Percentiles rank a stretch among this genome's conserved stretches.
phyloP scores from a whole-genome alignment of 164 flowering plant species.

The Stephania yunnanensis region DNA sequence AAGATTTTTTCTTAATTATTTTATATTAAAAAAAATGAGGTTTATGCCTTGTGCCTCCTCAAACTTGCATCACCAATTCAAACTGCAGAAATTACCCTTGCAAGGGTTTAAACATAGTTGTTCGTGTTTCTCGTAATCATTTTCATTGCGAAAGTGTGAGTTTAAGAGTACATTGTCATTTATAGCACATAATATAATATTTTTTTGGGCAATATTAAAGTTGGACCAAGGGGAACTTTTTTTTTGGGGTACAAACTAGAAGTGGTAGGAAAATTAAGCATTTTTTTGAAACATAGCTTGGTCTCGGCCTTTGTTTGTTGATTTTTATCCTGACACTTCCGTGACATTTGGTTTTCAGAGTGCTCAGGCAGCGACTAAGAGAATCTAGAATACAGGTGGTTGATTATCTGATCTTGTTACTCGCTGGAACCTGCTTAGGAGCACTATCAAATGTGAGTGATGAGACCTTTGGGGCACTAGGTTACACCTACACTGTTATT shows the following conservation, averaged over 20 bases:
- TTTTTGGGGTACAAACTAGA: background rate
- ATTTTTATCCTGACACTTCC: background rate
- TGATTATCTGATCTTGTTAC: constrained; percentile 70
- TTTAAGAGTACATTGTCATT: background rate
- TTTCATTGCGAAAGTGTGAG: background rate
- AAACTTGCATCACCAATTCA: too few species aligned
- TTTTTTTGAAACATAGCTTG: background rate
- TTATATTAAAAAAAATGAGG: too few species aligned
- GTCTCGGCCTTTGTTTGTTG: background rate
- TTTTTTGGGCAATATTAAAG: background rate
- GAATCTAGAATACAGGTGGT: constrained; percentile 83
- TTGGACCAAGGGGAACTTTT: background rate
- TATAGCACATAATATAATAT: background rate
- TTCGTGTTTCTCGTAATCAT: background rate
- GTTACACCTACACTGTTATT: constrained; percentile 90
- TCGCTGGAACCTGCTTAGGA: constrained; percentile 96
- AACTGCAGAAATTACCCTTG: too few species aligned
- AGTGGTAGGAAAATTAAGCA: background rate
- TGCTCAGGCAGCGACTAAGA: constrained; percentile 78
- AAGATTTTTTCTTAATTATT: too few species aligned
- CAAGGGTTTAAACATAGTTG: too few species aligned
- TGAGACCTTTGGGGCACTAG: constrained; percentile 75
- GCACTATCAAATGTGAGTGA: constrained; percentile 95
- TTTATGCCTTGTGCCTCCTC: too few species aligned
- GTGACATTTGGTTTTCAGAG: constrained; percentile 36